Conservation (phyloP, 2,329 filamentous ascomycete species). For the Clarireedia sp. region DNA sequence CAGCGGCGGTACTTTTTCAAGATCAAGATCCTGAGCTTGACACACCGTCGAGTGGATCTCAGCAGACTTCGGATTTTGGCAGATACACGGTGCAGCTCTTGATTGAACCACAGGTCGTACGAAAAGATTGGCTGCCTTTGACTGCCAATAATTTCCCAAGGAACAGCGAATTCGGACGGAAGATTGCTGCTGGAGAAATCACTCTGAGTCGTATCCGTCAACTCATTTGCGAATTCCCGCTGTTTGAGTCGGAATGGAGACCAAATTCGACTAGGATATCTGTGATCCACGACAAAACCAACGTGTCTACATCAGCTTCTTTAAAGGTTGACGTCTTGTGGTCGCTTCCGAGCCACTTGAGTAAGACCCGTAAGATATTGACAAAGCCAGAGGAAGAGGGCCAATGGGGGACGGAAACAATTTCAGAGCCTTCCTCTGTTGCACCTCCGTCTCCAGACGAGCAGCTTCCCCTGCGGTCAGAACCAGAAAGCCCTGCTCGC, state of each 20-base stretch:
- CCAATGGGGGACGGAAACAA: neutral
- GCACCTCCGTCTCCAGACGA: conserved; percentile 2
- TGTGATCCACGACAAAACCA: conserved; percentile 7
- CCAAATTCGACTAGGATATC: neutral
- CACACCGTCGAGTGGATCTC: neutral
- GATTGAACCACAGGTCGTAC: conserved; percentile 1
- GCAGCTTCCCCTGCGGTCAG: conserved; percentile 6
- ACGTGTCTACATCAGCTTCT: conserved; percentile 1
- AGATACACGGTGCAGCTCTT: neutral
- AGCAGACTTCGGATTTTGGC: neutral
- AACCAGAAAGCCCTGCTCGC: conserved; percentile 16
- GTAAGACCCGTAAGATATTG: neutral
- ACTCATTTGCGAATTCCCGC: neutral
- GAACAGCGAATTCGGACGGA: neutral
- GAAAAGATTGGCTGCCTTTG: conserved; percentile 22
- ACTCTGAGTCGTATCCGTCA: neutral
- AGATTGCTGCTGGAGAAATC: neutral
- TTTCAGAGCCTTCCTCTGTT: neutral
- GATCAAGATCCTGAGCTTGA: neutral
- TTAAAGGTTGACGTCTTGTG: conserved; percentile 18
- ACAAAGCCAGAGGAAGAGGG: neutral
- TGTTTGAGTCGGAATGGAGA: conserved; percentile 4
- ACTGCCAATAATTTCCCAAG: conserved; percentile 3
- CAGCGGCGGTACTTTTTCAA: conserved; percentile 2
- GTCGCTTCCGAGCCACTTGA: conserved; percentile 17